phyloP scores from a whole-genome alignment of 1,284 basidiomycete genomes.

The Kwoniella shivajii region DNA sequence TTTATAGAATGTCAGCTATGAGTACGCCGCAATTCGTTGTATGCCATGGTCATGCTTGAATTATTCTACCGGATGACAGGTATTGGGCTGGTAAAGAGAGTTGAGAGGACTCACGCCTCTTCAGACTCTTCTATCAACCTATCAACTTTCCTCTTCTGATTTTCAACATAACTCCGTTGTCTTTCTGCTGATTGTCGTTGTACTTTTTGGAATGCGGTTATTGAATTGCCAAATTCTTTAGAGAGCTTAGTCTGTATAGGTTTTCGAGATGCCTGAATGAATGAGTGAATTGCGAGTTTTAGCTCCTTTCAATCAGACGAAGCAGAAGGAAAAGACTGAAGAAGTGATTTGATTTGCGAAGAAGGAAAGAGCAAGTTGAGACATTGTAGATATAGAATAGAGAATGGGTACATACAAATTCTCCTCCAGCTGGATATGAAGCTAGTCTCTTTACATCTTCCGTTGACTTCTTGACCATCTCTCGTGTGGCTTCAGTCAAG shows the following conservation, averaged over 20 bases:
- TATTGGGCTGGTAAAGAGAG: neutral
- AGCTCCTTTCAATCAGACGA: neutral
- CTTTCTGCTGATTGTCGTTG: constrained; percentile 86
- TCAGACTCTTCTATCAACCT: constrained; percentile 41
- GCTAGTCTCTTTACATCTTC: constrained; percentile 88
- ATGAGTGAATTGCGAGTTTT: neutral
- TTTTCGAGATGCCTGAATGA: constrained; percentile 45
- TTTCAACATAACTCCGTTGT: constrained; percentile 79
- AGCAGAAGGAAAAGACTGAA: neutral
- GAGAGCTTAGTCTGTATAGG: constrained; percentile 79
- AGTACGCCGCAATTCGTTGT: too few species aligned
- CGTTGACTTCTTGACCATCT: constrained; percentile 90
- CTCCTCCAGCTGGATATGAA: constrained; percentile 61
- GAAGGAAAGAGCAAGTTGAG: neutral
- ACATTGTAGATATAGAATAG: too few species aligned
- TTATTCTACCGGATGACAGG: too few species aligned
- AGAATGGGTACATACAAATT: constrained; percentile 20
- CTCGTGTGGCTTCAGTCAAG: constrained; percentile 87
- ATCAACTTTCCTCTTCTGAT: constrained; percentile 52
- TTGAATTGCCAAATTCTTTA: constrained; percentile 85
- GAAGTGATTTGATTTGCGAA: neutral
- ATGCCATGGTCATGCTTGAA: too few species aligned
- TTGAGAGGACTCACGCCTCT: constrained; percentile 22
- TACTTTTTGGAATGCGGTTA: constrained; percentile 87
- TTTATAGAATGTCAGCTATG: constrained; percentile 2